These are phyloP conservation scores for Microsporum audouinii DNA, from an alignment of 2,329 filamentous ascomycete species.

Conservation along the genomic window DNA sequence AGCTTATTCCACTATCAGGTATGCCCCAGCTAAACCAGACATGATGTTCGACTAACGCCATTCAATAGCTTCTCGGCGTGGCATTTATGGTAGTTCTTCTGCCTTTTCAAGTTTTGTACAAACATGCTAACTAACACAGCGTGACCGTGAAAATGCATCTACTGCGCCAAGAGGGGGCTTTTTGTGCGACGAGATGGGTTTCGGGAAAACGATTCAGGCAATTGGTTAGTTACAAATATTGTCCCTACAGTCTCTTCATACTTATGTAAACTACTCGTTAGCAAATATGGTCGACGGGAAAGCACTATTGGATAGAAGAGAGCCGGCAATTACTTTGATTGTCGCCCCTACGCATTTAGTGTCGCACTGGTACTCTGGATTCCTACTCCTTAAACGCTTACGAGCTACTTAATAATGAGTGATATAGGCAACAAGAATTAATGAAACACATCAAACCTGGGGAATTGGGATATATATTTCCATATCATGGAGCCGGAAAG, in stretches of 20 bases:
- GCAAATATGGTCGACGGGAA: constrained; percentile 30
- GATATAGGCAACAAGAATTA: constrained; percentile 23
- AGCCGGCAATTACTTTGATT: constrained; percentile 25
- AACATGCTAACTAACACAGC: constrained; percentile 14
- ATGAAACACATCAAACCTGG: constrained; percentile 21
- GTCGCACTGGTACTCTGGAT: constrained; percentile 23
- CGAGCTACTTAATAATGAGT: background rate
- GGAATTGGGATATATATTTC: constrained; percentile 17
- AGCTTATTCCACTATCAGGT: constrained; percentile 29
- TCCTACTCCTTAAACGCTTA: background rate
- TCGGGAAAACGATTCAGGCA: constrained; percentile 31
- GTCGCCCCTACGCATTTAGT: constrained; percentile 26
- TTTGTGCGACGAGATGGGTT: constrained; percentile 33
- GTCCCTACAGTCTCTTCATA: background rate
- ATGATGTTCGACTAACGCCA: constrained; percentile 6
- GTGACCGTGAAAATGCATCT: constrained; percentile 21
- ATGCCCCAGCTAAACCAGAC: background rate
- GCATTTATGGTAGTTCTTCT: constrained; percentile 24
- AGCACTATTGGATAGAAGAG: constrained; percentile 12
- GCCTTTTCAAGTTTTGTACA: background rate
- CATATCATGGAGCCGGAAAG: constrained; percentile 19
- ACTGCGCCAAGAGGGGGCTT: constrained; percentile 25
- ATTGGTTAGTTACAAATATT: constrained; percentile 18
- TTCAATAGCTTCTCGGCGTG: constrained; percentile 21
- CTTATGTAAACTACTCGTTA: constrained; percentile 9